phyloP scores from a whole-genome alignment of 2,329 filamentous ascomycete genomes.

The Westerdykella sp. region DNA sequence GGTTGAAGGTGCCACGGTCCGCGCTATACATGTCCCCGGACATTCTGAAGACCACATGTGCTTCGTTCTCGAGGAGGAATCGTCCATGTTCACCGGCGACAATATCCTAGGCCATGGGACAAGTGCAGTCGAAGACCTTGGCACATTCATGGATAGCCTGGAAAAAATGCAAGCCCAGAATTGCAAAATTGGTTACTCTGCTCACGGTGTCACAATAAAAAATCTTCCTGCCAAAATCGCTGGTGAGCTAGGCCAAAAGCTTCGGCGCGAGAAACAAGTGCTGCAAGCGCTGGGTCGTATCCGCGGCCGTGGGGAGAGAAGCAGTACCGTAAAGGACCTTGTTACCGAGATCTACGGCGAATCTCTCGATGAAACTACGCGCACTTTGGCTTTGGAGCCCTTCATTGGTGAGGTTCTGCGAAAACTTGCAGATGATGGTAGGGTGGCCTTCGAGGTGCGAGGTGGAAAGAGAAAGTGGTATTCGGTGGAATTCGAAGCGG shows the following conservation, averaged over 20 bases:
- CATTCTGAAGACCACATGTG: conserved; percentile 33
- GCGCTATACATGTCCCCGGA: conserved; percentile 31
- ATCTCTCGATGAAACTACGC: conserved; percentile 30
- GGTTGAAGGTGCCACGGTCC: conserved; percentile 38
- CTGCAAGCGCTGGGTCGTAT: conserved; percentile 27
- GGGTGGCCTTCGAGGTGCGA: conserved; percentile 22
- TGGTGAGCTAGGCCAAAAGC: conserved; percentile 35
- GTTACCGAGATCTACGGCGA: conserved; percentile 42
- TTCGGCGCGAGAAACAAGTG: conserved; percentile 38
- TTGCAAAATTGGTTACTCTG: conserved; percentile 41
- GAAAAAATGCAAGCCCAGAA: conserved; percentile 28
- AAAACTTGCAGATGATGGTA: conserved; percentile 49
- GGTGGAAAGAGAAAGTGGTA: conserved; percentile 20
- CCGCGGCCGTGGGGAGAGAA: conserved; percentile 20
- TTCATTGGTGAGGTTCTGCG: conserved; percentile 56
- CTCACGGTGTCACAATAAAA: conserved; percentile 39
- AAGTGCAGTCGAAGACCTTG: conserved; percentile 38
- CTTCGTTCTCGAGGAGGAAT: conserved; percentile 33
- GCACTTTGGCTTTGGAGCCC: conserved; percentile 71
- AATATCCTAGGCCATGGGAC: conserved; percentile 38
- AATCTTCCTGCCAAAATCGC: conserved; percentile 38
- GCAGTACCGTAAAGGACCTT: conserved; percentile 39
- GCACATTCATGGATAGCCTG: conserved; percentile 34
- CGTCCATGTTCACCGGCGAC: conserved; percentile 37
- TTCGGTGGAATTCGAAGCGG: conserved; percentile 3